These are phyloP conservation scores for Fallopia convolvulus DNA, from an alignment of 148 eudicot genomes.

Conservation along the genomic window DNA sequence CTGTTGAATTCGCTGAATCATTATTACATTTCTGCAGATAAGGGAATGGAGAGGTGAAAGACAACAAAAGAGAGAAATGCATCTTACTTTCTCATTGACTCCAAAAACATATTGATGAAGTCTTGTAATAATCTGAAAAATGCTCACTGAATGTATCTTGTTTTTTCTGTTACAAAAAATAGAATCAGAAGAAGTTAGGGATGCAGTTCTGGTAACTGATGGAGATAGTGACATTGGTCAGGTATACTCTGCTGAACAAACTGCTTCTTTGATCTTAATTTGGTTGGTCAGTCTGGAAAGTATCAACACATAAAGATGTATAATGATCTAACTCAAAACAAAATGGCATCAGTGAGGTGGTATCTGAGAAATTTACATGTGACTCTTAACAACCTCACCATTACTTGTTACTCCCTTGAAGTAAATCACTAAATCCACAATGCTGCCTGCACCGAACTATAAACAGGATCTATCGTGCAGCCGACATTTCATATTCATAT, in stretches of 20 bases:
- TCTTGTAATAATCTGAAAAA: neutral
- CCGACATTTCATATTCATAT: neutral
- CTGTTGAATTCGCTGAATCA: neutral
- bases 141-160: neutral
- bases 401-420: neutral
- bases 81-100: slow-evolving; percentile 2
- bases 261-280: neutral
- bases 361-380: neutral
- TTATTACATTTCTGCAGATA: no score
- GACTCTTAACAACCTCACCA: no score
- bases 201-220: slow-evolving; percentile 86
- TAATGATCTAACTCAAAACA: neutral
- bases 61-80: neutral
- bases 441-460: neutral
- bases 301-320: neutral
- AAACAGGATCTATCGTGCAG: neutral
- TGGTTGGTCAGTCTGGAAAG: neutral
- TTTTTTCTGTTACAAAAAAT: slow-evolving; percentile 9
- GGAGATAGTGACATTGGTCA: slow-evolving; percentile 94
- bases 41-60: no score
- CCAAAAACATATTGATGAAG: neutral
- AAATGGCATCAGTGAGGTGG: neutral
- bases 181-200: slow-evolving; percentile 63
- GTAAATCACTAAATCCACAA: neutral
- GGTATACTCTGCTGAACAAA: slow-evolving; percentile 32